Evolutionary conservation across 177 flowering plant genomes (phyloP).

Genomic region (Vitis hybrid): DNA sequence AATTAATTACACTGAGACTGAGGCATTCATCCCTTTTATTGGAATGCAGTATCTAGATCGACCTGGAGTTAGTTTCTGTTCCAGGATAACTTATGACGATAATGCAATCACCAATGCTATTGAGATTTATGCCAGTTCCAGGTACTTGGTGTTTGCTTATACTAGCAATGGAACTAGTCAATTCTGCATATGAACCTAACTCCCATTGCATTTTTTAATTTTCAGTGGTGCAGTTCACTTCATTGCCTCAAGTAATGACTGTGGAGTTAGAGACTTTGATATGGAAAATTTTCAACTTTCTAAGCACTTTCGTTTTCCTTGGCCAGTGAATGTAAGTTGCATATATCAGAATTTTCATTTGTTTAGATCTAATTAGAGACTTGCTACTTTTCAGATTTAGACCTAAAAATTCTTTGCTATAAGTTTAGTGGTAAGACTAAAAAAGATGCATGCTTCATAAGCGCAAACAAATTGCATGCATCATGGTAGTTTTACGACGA

Average conservation of each 20-base stretch:
- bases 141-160: conserved; percentile 34
- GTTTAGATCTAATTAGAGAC: no score
- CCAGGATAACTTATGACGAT: conserved; percentile 78
- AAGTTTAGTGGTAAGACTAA: neutral
- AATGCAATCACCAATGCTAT: conserved; percentile 91
- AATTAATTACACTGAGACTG: conserved; percentile 7
- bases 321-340: conserved; percentile 88
- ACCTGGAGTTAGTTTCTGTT: conserved; percentile 80
- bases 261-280: conserved; percentile 78
- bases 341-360: neutral
- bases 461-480: no score
- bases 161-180: neutral
- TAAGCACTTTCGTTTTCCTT: conserved; percentile 63
- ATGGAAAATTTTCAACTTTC: conserved; percentile 71
- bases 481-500: no score
- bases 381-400: neutral
- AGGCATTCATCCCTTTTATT: neutral
- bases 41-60: conserved; percentile 63
- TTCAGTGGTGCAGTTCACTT: conserved; percentile 72
- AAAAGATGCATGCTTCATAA: no score
- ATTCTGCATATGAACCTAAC: neutral
- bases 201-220: neutral
- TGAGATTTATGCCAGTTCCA: conserved; percentile 61
- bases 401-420: neutral
- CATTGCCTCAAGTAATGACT: conserved; percentile 82